A percentile compares a stretch with the other conserved stretches of the same genome.
These are phyloP conservation scores for Saccharomyces hybrid DNA, from an alignment of 1,139 yeast species.

Conservation along the genomic window DNA sequence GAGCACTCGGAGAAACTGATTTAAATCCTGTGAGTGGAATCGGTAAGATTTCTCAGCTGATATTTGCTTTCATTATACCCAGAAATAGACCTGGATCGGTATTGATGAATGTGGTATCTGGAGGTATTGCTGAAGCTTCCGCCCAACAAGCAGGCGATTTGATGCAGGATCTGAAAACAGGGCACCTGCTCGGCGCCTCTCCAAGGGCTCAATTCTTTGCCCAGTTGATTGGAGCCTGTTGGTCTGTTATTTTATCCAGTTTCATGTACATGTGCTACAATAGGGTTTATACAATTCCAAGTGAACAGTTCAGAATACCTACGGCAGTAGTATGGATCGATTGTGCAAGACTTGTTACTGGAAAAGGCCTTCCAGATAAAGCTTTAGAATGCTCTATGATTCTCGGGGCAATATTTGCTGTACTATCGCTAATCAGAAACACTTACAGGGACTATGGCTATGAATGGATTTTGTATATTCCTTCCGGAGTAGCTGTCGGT, in stretches of 20 bases:
- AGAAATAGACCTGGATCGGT: slow-evolving; percentile 72
- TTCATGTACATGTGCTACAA: slow-evolving; percentile 78
- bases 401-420: slow-evolving; percentile 62
- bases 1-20: slow-evolving; percentile 95
- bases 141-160: slow-evolving; percentile 98
- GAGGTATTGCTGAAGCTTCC: slow-evolving; percentile 97
- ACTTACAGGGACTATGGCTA: slow-evolving; percentile 36
- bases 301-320: slow-evolving; percentile 72
- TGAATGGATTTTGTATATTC: slow-evolving; percentile 42
- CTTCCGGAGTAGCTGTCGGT: slow-evolving; percentile 95
- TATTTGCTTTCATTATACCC: slow-evolving; percentile 81
- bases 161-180: slow-evolving; percentile 95
- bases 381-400: slow-evolving; percentile 58
- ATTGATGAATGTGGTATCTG: slow-evolving; percentile 80
- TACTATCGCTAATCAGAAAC: slow-evolving; percentile 60
- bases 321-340: slow-evolving; percentile 97
- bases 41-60: slow-evolving; percentile 83
- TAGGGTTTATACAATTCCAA: slow-evolving; percentile 76
- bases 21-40: slow-evolving; percentile 95
- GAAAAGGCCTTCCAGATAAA: slow-evolving; percentile 78
- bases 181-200: slow-evolving; percentile 84
- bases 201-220: slow-evolving; percentile 89
- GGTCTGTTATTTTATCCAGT: slow-evolving; percentile 73
- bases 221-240: slow-evolving; percentile 77
- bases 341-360: slow-evolving; percentile 87